Conservation (phyloP, 345 rosid genomes). For the Kernera saxatilis region DNA sequence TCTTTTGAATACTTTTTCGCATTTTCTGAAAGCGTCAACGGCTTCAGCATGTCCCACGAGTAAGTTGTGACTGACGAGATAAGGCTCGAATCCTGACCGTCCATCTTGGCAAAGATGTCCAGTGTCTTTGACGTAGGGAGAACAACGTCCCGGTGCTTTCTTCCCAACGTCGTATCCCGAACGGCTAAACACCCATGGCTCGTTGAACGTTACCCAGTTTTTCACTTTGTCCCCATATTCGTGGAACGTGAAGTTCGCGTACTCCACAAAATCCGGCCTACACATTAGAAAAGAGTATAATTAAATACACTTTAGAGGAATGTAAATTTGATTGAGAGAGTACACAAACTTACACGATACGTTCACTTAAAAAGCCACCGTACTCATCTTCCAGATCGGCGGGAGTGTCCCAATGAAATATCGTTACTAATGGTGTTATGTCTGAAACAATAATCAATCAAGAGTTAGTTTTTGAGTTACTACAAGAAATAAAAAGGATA, state of each 20-base stretch:
- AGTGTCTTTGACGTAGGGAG: conserved; percentile 11
- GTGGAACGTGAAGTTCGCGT: conserved; percentile 37
- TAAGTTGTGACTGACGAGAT: conserved; percentile 25
- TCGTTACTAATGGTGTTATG: conserved; percentile 40
- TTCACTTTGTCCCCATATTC: conserved; percentile 48
- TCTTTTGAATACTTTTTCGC: conserved; percentile 22
- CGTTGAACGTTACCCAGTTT: conserved; percentile 44
- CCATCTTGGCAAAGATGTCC: conserved; percentile 22
- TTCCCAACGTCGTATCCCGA: conserved; percentile 31
- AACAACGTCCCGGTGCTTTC: conserved; percentile 46
- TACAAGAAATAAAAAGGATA: no score
- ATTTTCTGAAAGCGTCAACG: conserved; percentile 22
- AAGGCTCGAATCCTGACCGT: conserved; percentile 23
- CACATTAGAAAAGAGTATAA: background rate
- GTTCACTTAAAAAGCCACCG: conserved; percentile 40
- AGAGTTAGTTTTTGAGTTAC: background rate
- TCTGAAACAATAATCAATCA: conserved; percentile 17
- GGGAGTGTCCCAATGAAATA: conserved; percentile 58
- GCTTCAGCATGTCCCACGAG: conserved; percentile 25
- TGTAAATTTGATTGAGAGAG: background rate
- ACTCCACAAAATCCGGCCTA: conserved; percentile 39
- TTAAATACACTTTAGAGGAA: background rate
- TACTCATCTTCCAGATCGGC: conserved; percentile 43
- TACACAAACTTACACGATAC: conserved; percentile 35
- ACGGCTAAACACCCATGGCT: conserved; percentile 30